Percentiles rank a stretch among this genome's conserved stretches.
Evolutionary conservation across 768 basidiomycete species (phyloP).

Genomic region (Pisolithus albus): DNA sequence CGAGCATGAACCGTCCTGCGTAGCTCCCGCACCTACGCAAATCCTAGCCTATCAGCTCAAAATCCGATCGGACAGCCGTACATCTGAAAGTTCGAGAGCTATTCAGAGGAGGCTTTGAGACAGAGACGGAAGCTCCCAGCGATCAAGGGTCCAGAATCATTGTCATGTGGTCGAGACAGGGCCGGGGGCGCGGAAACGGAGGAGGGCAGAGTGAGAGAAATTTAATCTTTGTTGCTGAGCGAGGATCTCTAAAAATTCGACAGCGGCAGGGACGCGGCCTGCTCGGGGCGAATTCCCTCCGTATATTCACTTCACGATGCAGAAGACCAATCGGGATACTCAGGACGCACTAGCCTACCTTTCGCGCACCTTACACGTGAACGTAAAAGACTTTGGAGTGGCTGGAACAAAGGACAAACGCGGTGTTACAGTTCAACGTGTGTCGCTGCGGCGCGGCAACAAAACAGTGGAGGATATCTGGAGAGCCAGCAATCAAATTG

Average conservation of each 20-base stretch:
- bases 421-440: constrained; percentile 91
- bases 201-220: constrained; percentile 29
- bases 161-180: constrained; percentile 67
- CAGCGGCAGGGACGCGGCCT: constrained; percentile 32
- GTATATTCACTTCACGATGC: constrained; percentile 93
- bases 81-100: constrained; percentile 76
- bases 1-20: constrained; percentile 11
- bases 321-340: constrained; percentile 96
- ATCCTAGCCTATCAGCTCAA: constrained; percentile 72
- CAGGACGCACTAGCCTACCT: constrained; percentile 87
- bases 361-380: constrained; percentile 68
- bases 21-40: constrained; percentile 7
- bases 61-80: constrained; percentile 72
- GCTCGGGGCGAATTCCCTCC: constrained; percentile 67
- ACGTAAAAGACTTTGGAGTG: constrained; percentile 74
- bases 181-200: constrained; percentile 37
- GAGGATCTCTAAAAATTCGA: constrained; percentile 6
- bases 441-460: constrained; percentile 68
- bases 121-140: constrained; percentile 58
- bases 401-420: constrained; percentile 99
- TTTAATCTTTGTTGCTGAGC: neutral
- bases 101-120: constrained; percentile 81
- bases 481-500: constrained; percentile 69
- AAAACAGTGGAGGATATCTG: constrained; percentile 82
- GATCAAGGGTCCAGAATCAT: constrained; percentile 72